These are phyloP conservation scores for Paecilomyces sp. DNA, from an alignment of 2,329 filamentous ascomycete genomes.

Conservation along the genomic window DNA sequence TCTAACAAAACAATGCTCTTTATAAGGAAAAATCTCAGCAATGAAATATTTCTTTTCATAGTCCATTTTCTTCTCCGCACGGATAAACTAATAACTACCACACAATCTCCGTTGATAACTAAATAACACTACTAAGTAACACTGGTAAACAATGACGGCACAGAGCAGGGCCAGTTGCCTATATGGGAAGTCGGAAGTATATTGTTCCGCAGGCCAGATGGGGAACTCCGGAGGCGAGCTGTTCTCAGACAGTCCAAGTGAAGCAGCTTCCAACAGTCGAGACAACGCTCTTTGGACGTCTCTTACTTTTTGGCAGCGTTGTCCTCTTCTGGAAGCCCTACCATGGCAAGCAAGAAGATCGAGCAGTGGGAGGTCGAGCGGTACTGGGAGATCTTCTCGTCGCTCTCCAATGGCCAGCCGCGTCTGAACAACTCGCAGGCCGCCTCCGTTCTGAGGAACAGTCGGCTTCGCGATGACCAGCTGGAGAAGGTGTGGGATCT, in stretches of 20 bases:
- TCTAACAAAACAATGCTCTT: background rate
- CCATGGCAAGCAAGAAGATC: slow-evolving; percentile 45
- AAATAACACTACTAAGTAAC: too few species aligned
- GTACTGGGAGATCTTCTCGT: slow-evolving; percentile 74
- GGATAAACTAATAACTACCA: too few species aligned
- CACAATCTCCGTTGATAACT: too few species aligned
- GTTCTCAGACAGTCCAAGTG: background rate
- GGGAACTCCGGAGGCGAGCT: background rate
- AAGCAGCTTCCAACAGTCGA: background rate
- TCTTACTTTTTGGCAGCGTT: background rate
- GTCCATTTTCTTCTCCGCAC: background rate
- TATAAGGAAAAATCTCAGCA: background rate
- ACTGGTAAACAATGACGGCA: background rate
- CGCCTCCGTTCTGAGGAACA: slow-evolving; percentile 66
- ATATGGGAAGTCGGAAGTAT: background rate
- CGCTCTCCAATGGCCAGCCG: slow-evolving; percentile 56
- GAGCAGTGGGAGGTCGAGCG: slow-evolving; percentile 69
- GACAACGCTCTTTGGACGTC: background rate
- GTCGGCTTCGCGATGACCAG: slow-evolving; percentile 67
- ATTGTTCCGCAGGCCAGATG: background rate
- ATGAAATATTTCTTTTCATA: background rate
- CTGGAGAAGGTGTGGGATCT: slow-evolving; percentile 97
- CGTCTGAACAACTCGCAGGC: slow-evolving; percentile 64
- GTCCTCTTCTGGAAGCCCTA: background rate
- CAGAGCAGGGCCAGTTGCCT: background rate